Evolutionary conservation across 768 basidiomycete species (phyloP), one percentile per base, ranked within the genome.

Genomic region (Tulasnella sp.): DNA sequence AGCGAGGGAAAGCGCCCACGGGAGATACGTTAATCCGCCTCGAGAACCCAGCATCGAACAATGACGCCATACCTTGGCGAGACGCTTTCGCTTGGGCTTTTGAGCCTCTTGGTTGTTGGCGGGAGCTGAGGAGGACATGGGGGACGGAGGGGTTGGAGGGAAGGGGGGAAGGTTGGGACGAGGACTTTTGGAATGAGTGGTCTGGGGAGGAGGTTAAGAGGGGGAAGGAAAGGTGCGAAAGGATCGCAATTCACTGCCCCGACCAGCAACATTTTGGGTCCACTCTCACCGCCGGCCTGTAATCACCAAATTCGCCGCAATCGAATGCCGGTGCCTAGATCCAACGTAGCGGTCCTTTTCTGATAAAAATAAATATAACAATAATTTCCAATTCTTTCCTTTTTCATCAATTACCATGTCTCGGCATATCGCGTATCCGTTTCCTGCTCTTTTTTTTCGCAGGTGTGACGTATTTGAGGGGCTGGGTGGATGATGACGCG

Each of bases 81-180:
- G 81, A 6, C 85, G 84, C 74, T 86, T 86, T 59, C 85, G 82
- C 76, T 86, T 86, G n/a, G 67, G 67, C 32, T 69, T 69, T 69
- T 41, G 36, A 0, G 36, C 5, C 11, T 41, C 64, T 34, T 66
- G 64, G 22, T 22, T 19, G 41, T n/a, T 40, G 67, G 40, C 19
- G 29, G 67, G 37, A 42, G 32, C 37, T 22, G 42, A 47, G n/a
- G 67, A 47, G n/a, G 19, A 19, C 26, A 36, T 6, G 63, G 39
- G 34, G 52, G 14, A 22, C 9, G 52, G 29, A 59, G 52, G 22
- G 52, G 52, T 22, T 22, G 22, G 47, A 9, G 3, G 32, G 52
- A 32, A 29, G 52, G 32, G 52, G 52, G 22, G 22, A 12, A 26
- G 44, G 44, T n/a, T n/a, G 44, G 44, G n/a, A 6, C n/a, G 26